Base-by-base conservation (phyloP, 116 monocot species). In the Phalaenopsis hybrid region DNA sequence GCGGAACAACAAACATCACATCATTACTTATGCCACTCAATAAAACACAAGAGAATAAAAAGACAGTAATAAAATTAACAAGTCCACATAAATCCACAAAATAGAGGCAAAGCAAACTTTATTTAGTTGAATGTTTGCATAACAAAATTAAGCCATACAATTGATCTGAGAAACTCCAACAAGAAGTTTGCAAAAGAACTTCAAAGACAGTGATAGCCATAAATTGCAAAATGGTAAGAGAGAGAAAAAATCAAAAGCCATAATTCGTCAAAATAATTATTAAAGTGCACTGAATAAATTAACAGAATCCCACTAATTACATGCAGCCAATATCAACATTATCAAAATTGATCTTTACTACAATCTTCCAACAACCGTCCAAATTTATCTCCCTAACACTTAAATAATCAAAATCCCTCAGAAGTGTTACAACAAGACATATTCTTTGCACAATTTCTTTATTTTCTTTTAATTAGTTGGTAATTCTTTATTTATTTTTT, bases 71-170 rank as follows among this genome's bases (percentile, higher is more conserved):
- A 18, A 46, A n/a, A n/a, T n/a, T n/a, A n/a, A n/a, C n/a, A n/a
- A n/a, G n/a, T n/a, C 16, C 10, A 72, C 31, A 37, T 72, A 37
- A 34, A 41, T 46, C 15, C 75, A 75, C 18, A 45, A 45, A 75
- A 45, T 18, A n/a, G 46, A 44, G n/a, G 7, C 15, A 18, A 73
- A 73, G 5, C 0, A 8, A 75, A 75, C 45, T 75, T 6, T 33
- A 75, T 41, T 8, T 45, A 18, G 7, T 45, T 75, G 46, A 75
- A 9, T 46, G 9, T 15, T 37, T 73, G 16, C 73, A 15, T 73
- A 65, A 65, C 16, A 73, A 41, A 73, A 73, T 4, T 31, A 45
- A 75, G 75, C 75, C 75, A 75, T 31, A 41, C 8, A 75, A 75
- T 75, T 75, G 75, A 45, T 46, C 45, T 48, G n/a, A 37, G 74